Base-by-base conservation (phyloP, 2,329 filamentous ascomycete genomes). In the Fonsecaea multimorphosa region DNA sequence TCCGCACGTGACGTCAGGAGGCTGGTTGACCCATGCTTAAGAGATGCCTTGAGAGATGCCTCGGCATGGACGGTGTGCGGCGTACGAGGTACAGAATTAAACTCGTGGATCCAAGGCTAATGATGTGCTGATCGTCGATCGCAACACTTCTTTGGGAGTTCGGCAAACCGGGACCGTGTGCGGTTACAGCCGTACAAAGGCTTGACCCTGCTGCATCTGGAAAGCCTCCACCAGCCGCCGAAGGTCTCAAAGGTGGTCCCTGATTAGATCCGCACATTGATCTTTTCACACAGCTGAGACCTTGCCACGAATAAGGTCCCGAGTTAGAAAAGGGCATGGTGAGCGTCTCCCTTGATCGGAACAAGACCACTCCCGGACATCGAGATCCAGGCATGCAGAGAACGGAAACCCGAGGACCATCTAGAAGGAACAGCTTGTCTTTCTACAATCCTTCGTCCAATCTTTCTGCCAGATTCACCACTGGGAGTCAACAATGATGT, bases 121-220 rank as follows among this genome's bases (percentile, higher is more conserved):
- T 49, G 24, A 12, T 49, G 27, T 24, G 19, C 22, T 14, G 44
- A 49, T 49, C 44, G 44, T 24, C 44, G 44, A 49, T 49, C 44
- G 24, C 3, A 46, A 7, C 1, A 12, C 11, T 46, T 8, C 7
- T 24, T 49, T 24, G 8, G 12, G 40, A 49, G 19, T 27, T 49
- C 44, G 44, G 44, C 44, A 49, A 49, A 11, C 44, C 44, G 44
- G n/a, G 44, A 24, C 3, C 44, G 9, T 49, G 22, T 49, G 44
- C 44, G 44, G 44, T 49, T 49, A 49, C 19, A 49, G 44, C 44
- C 44, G 44, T 24, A 11, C 19, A 11, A 49, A 49, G 44, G 44
- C 44, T 49, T 49, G 40, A 46, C 36, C n/a, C n/a, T n/a, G n/a
- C n/a, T n/a, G n/a, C n/a, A n/a, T n/a, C n/a, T n/a, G n/a, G n/a